Evolutionary conservation across 2,329 filamentous ascomycete species (phyloP).

Genomic region (Fusarium caatingaense): DNA sequence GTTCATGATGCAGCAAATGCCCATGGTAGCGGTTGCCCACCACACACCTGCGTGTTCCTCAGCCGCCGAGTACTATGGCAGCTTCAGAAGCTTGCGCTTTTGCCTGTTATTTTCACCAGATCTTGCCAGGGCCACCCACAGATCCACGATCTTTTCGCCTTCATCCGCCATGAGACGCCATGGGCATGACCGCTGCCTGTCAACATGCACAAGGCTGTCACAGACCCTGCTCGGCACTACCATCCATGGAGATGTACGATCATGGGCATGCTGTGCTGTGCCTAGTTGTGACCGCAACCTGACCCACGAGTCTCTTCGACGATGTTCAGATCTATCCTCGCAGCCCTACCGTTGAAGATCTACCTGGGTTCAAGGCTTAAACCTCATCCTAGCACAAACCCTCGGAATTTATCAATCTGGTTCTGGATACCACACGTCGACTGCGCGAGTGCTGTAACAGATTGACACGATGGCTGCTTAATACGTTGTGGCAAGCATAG

Average conservation of each 20-base stretch:
- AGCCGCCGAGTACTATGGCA: conserved; percentile 1
- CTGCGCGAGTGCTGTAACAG: conserved; percentile 13
- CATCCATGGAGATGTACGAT: conserved; percentile 39
- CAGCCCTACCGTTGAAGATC: conserved; percentile 42
- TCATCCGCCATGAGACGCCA: conserved; percentile 16
- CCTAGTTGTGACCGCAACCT: conserved; percentile 31
- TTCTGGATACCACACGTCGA: conserved; percentile 10
- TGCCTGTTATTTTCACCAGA: conserved; percentile 35
- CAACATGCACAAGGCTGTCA: conserved; percentile 44
- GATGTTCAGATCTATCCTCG: conserved; percentile 40
- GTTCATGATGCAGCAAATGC: conserved; percentile 25
- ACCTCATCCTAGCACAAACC: conserved; percentile 27
- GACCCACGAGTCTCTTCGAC: conserved; percentile 33
- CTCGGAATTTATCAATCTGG: conserved; percentile 27
- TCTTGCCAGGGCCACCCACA: conserved; percentile 35
- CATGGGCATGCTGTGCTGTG: conserved; percentile 42
- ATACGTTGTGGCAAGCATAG: conserved; percentile 9
- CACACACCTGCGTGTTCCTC: conserved; percentile 20
- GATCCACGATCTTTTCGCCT: conserved; percentile 24
- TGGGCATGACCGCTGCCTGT: conserved; percentile 33
- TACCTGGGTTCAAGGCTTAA: conserved; percentile 27
- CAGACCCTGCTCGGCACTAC: conserved; percentile 45
- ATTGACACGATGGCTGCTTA: conserved; percentile 11
- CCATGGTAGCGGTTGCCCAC: conserved; percentile 24
- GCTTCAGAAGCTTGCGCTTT: conserved; percentile 14